These are phyloP conservation scores for Fonsecaea nubica DNA, from an alignment of 2,329 filamentous ascomycete species.

Conservation along the genomic window DNA sequence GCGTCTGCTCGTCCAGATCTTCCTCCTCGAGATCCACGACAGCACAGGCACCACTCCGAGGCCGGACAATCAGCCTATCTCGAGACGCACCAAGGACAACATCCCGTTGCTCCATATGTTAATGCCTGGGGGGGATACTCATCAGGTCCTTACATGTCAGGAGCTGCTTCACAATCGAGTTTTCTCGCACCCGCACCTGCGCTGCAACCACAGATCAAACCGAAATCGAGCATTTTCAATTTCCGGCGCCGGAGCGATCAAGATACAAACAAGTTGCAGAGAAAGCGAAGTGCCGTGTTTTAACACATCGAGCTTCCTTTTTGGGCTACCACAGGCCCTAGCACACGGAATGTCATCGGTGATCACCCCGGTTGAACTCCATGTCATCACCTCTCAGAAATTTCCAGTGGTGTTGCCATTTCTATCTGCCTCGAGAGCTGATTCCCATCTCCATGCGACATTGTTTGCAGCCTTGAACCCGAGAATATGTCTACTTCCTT, in stretches of 20 bases:
- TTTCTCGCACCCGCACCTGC: slow-evolving; percentile 31
- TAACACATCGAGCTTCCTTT: slow-evolving; percentile 39
- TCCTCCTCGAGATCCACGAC: slow-evolving; percentile 30
- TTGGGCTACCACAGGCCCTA: slow-evolving; percentile 6
- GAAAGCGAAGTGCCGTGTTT: slow-evolving; percentile 57
- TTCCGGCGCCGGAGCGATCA: slow-evolving; percentile 48
- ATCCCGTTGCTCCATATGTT: slow-evolving; percentile 11
- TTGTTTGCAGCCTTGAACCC: background rate
- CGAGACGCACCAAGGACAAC: slow-evolving; percentile 29
- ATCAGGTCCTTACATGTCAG: slow-evolving; percentile 41
- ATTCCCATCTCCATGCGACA: background rate
- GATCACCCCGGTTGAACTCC: slow-evolving; percentile 22
- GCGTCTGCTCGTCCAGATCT: slow-evolving; percentile 30
- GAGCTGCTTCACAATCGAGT: slow-evolving; percentile 35
- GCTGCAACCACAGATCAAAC: slow-evolving; percentile 40
- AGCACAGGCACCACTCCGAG: slow-evolving; percentile 35
- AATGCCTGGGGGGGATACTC: slow-evolving; percentile 23
- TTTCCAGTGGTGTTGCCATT: background rate
- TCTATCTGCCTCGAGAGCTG: background rate
- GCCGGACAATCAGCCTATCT: slow-evolving; percentile 29
- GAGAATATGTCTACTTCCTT: slow-evolving; percentile 27
- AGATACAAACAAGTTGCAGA: slow-evolving; percentile 46
- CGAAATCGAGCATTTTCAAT: slow-evolving; percentile 55
- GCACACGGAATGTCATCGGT: slow-evolving; percentile 26
- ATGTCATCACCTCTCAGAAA: slow-evolving; percentile 29